These are phyloP conservation scores for Claviceps sp. DNA, from an alignment of 2,329 filamentous ascomycete species.

Conservation along the genomic window DNA sequence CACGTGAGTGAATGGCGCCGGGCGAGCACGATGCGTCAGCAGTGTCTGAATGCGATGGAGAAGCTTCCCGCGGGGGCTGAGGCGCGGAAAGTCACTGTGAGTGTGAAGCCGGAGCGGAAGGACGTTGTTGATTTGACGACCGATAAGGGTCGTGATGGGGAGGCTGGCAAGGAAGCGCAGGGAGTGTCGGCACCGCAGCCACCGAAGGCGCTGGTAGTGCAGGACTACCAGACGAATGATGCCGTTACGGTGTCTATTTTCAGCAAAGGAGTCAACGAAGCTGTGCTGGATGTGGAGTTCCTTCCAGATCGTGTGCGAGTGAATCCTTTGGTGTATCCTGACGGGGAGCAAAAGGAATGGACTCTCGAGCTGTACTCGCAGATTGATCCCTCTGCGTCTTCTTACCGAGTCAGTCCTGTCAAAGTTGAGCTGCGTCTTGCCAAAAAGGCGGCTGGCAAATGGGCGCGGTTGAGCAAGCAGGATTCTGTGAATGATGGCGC, in stretches of 20 bases:
- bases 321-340: conserved; percentile 20
- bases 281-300: conserved; percentile 25
- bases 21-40: conserved; percentile 32
- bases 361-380: conserved; percentile 50
- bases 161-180: no score
- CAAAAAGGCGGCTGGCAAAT: conserved; percentile 57
- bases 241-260: conserved; percentile 27
- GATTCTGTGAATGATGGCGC: not conserved
- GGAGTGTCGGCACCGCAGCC: not conserved
- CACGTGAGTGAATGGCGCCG: conserved; percentile 19
- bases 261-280: conserved; percentile 28
- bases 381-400: conserved; percentile 49
- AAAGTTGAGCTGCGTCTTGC: conserved; percentile 68
- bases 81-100: conserved; percentile 31
- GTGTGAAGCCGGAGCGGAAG: conserved; percentile 18
- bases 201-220: conserved; percentile 12
- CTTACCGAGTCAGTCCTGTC: conserved; percentile 52
- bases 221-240: conserved; percentile 23
- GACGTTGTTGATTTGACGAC: conserved; percentile 11
- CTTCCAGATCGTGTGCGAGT: conserved; percentile 14
- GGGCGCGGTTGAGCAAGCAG: conserved; percentile 30
- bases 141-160: not conserved
- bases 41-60: conserved; percentile 32
- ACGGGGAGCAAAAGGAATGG: conserved; percentile 46
- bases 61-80: conserved; percentile 29